phyloP scores from a whole-genome alignment of 306 rosid genomes.

The Sindora glabra region DNA sequence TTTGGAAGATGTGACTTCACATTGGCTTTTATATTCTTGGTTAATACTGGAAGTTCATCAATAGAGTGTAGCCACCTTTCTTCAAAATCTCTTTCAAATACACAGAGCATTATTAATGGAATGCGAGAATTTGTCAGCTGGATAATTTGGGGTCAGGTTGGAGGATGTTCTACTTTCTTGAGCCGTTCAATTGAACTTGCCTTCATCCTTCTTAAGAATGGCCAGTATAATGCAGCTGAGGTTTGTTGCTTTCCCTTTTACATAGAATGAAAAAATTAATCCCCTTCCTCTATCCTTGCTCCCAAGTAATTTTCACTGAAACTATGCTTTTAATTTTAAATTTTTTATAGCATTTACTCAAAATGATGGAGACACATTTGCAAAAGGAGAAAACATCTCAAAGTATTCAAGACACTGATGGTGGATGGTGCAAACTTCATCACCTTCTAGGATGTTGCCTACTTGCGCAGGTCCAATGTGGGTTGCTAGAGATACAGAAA shows the following conservation, averaged over 20 bases:
- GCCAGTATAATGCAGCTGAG: constrained; percentile 84
- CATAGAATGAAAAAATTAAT: neutral
- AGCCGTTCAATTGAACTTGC: constrained; percentile 78
- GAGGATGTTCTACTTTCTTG: constrained; percentile 55
- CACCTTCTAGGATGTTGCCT: constrained; percentile 91
- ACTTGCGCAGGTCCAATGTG: constrained; percentile 74
- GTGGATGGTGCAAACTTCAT: constrained; percentile 80
- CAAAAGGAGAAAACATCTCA: constrained; percentile 79
- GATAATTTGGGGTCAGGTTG: constrained; percentile 68
- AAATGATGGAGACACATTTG: constrained; percentile 59
- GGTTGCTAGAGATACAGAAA: constrained; percentile 55
- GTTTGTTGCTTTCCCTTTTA: constrained; percentile 30
- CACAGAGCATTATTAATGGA: constrained; percentile 33
- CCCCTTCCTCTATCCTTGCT: neutral
- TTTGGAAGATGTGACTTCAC: constrained; percentile 74
- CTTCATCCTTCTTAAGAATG: constrained; percentile 67
- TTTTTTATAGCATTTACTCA: constrained; percentile 55
- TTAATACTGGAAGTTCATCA: constrained; percentile 45
- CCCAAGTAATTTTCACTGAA: constrained; percentile 13
- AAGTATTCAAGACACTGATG: constrained; percentile 73
- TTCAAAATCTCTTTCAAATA: constrained; percentile 41
- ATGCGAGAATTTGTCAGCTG: constrained; percentile 66
- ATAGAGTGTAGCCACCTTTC: constrained; percentile 22
- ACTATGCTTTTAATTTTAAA: constrained; percentile 9
- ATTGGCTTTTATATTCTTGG: constrained; percentile 64